These are phyloP conservation scores for Tetracladium setigerum DNA, from an alignment of 495 filamentous ascomycete species.

Conservation along the genomic window DNA sequence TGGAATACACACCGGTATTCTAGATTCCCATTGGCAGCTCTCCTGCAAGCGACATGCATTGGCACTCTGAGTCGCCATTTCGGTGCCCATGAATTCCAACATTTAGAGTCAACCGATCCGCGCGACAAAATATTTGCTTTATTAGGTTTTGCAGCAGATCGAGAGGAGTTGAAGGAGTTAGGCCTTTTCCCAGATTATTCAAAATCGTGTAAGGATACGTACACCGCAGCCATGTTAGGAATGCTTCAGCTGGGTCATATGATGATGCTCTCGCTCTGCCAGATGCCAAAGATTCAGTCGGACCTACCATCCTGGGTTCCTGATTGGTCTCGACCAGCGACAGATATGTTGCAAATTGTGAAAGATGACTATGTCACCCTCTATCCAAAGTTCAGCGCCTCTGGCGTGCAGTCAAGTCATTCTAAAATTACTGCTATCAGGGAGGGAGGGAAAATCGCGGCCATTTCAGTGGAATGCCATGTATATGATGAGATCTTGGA, in stretches of 20 bases:
- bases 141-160: constrained; percentile 15
- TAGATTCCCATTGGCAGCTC: constrained; percentile 4
- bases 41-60: constrained; percentile 4
- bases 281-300: neutral
- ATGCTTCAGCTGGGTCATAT: constrained; percentile 8
- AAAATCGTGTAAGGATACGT: neutral
- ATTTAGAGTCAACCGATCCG: constrained; percentile 12
- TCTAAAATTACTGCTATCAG: neutral
- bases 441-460: neutral
- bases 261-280: constrained; percentile 4
- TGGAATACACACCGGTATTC: constrained; percentile 2
- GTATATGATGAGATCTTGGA: neutral
- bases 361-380: constrained; percentile 4
- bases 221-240: neutral
- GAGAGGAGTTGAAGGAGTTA: neutral
- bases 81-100: neutral
- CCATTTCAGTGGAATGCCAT: neutral
- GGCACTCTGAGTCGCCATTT: neutral
- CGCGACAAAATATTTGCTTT: constrained; percentile 21
- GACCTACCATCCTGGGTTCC: constrained; percentile 15
- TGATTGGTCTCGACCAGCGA: constrained; percentile 7
- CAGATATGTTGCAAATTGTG: constrained; percentile 2
- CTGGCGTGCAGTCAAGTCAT: neutral
- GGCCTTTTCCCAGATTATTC: constrained; percentile 3
- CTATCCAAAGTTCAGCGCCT: constrained; percentile 4